Conservation (phyloP, 208 protist species). For the Crithidia brevicula region DNA sequence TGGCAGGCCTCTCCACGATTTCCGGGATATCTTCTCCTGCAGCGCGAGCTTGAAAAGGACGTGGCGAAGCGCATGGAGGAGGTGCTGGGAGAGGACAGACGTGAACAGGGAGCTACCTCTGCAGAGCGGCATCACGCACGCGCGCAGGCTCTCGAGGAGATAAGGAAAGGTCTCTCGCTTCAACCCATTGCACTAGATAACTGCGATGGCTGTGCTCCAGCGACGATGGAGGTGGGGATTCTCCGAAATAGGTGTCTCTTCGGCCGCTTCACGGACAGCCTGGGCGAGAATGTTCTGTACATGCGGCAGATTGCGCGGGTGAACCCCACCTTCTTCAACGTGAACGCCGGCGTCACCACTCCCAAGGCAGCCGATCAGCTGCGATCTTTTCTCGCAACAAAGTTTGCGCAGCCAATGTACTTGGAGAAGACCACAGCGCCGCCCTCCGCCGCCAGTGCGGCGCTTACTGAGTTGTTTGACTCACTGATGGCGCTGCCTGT, state of each 20-base stretch:
- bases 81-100: background rate
- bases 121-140: background rate
- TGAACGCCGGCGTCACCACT: conserved; percentile 32
- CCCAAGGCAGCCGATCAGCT: conserved; percentile 23
- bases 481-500: conserved; percentile 59
- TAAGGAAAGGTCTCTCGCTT: background rate
- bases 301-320: conserved; percentile 15
- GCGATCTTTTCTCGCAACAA: conserved; percentile 22
- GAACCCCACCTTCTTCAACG: conserved; percentile 51
- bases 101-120: background rate
- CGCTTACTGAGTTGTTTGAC: conserved; percentile 24
- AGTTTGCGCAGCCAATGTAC: conserved; percentile 31
- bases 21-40: conserved; percentile 36
- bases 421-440: conserved; percentile 18
- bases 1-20: conserved; percentile 61
- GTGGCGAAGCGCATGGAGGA: background rate
- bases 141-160: background rate
- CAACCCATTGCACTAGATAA: conserved; percentile 40
- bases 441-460: background rate
- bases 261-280: conserved; percentile 34
- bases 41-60: conserved; percentile 8
- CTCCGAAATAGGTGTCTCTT: conserved; percentile 26
- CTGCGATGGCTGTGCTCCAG: conserved; percentile 52
- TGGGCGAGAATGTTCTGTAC: conserved; percentile 10
- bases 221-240: conserved; percentile 29